Percentiles rank a stretch among this genome's conserved stretches.
Conservation (phyloP, 192 early-diverging fungal species). For the Dissophora globulifera region DNA sequence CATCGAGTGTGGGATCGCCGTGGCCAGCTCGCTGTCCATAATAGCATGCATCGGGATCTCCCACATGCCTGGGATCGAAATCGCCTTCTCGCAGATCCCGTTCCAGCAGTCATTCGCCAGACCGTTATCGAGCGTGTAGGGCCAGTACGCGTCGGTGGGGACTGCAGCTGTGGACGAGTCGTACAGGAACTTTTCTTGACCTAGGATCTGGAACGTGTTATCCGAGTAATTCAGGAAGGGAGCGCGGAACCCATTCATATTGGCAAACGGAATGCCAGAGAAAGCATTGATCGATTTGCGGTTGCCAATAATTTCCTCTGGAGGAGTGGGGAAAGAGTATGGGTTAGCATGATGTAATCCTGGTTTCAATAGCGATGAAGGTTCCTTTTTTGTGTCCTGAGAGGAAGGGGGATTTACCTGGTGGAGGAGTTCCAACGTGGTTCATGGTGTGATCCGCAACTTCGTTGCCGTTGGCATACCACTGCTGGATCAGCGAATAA, state of each 20-base stretch:
- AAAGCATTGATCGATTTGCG: constrained; percentile 60
- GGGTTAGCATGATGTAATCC: too few species aligned
- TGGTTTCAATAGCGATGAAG: too few species aligned
- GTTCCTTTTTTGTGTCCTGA: constrained; percentile 51
- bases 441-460: constrained; percentile 73
- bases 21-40: constrained; percentile 38
- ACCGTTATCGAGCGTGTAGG: constrained; percentile 76
- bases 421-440: constrained; percentile 52
- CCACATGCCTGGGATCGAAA: constrained; percentile 67
- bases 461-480: constrained; percentile 72
- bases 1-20: constrained; percentile 43
- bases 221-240: constrained; percentile 69
- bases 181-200: constrained; percentile 58
- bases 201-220: constrained; percentile 56
- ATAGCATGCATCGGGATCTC: constrained; percentile 74
- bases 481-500: constrained; percentile 65
- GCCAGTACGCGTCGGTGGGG: constrained; percentile 65
- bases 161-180: constrained; percentile 64
- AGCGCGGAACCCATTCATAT: constrained; percentile 71
- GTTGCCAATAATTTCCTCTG: constrained; percentile 53
- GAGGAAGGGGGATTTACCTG: constrained; percentile 56
- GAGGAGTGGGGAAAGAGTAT: neutral
- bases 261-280: constrained; percentile 66
- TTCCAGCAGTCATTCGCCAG: constrained; percentile 67
- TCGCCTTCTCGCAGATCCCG: constrained; percentile 57